Evolutionary conservation across 2,329 filamentous ascomycete species (phyloP).

Genomic region (Lachnellula hyalina): DNA sequence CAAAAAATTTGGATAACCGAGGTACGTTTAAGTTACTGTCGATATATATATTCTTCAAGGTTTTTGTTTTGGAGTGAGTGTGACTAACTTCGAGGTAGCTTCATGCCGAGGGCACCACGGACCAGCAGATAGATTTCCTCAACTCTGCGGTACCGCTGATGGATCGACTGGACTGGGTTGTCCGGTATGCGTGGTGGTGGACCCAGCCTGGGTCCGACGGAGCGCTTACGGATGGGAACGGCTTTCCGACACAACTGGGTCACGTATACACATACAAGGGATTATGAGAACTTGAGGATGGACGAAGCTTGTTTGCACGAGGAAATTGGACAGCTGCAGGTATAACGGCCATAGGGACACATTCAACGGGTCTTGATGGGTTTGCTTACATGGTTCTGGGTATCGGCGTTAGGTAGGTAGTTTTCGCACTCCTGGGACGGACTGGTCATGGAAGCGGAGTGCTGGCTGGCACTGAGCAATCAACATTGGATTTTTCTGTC

Average conservation of each 20-base stretch:
- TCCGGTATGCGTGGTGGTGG: conserved; percentile 33
- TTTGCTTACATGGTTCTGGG: no score
- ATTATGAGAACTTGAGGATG: neutral
- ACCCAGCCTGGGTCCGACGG: neutral
- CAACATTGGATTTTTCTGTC: no score
- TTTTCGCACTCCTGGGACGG: no score
- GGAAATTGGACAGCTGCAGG: neutral
- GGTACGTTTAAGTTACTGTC: conserved; percentile 12
- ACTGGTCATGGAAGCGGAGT: no score
- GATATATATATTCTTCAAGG: neutral
- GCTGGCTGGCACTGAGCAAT: no score
- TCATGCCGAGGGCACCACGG: conserved; percentile 28
- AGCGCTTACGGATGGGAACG: neutral
- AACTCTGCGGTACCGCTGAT: conserved; percentile 37
- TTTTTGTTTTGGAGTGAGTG: neutral
- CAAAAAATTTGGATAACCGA: conserved; percentile 13
- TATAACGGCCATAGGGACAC: no score
- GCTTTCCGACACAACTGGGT: neutral
- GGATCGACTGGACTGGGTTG: conserved; percentile 33
- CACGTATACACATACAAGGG: neutral
- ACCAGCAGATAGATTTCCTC: conserved; percentile 34
- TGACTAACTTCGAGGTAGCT: conserved; percentile 30
- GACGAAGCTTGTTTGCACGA: neutral
- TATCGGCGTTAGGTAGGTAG: no score
- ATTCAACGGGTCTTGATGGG: no score